Conservation (phyloP, 2,329 filamentous ascomycete species). For the Claviceps fusiformis region DNA sequence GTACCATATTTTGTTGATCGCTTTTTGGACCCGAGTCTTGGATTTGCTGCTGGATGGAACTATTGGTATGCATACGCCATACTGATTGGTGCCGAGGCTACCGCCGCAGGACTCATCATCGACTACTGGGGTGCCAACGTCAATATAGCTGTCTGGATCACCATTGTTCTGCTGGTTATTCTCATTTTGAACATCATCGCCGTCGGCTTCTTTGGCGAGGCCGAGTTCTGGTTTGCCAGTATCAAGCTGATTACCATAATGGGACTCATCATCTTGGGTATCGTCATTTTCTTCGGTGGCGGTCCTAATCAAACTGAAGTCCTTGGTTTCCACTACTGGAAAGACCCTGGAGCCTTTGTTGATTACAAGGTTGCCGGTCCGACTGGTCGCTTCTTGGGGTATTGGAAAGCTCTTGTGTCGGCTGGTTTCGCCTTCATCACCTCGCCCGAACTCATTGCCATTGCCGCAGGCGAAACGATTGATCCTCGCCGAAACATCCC, state of each 20-base stretch:
- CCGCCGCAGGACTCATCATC: constrained; percentile 43
- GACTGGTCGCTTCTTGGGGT: constrained; percentile 42
- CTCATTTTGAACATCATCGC: constrained; percentile 43
- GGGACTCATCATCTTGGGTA: constrained; percentile 40
- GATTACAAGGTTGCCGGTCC: constrained; percentile 31
- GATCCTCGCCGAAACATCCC: constrained; percentile 53
- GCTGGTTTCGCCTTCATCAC: constrained; percentile 50
- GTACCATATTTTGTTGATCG: constrained; percentile 42
- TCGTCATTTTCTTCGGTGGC: constrained; percentile 44
- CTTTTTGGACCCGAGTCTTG: constrained; percentile 40
- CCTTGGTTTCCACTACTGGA: constrained; percentile 29
- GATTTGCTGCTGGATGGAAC: constrained; percentile 46
- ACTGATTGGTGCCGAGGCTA: constrained; percentile 42
- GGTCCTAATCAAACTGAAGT: constrained; percentile 34
- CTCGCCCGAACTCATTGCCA: constrained; percentile 47
- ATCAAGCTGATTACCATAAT: constrained; percentile 47
- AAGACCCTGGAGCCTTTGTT: constrained; percentile 29
- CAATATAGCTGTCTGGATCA: constrained; percentile 44
- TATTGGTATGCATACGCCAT: constrained; percentile 51
- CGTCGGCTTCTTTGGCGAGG: constrained; percentile 44
- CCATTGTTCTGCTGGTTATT: constrained; percentile 40
- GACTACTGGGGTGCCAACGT: constrained; percentile 45
- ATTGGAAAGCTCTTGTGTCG: constrained; percentile 42
- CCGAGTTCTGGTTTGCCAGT: constrained; percentile 47
- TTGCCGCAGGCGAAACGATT: constrained; percentile 51